Evolutionary conservation across 164 flowering plant genomes (phyloP).

Genomic region (Vitis cinerea): DNA sequence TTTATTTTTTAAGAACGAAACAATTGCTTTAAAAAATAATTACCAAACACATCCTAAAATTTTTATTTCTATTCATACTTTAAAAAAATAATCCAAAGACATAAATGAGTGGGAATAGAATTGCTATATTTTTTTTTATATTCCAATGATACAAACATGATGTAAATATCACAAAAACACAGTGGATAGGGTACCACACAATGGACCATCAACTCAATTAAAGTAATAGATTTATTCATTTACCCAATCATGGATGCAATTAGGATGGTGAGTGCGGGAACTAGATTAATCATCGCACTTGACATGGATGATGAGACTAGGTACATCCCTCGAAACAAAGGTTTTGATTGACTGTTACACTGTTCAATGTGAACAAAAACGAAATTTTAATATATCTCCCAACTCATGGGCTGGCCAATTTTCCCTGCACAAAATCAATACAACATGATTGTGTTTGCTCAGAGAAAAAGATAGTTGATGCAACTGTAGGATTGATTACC

Average conservation of each 20-base stretch:
- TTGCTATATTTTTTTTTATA: too few relatives aligned
- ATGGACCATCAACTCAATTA: background rate
- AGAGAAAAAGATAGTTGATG: constrained; percentile 13
- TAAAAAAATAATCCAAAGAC: too few relatives aligned
- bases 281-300: constrained; percentile 56
- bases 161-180: background rate
- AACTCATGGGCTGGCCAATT: constrained; percentile 1
- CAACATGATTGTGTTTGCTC: background rate
- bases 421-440: constrained; percentile 23
- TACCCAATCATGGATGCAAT: constrained; percentile 53
- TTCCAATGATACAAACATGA: too few relatives aligned
- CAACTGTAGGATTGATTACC: constrained; percentile 7
- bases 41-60: background rate
- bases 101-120: too few relatives aligned
- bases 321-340: constrained; percentile 50
- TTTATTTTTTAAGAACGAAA: too few relatives aligned
- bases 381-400: constrained; percentile 5
- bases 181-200: too few relatives aligned
- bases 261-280: constrained; percentile 69
- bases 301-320: constrained; percentile 64
- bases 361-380: constrained; percentile 20
- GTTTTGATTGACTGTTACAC: constrained; percentile 58
- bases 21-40: too few relatives aligned
- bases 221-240: background rate
- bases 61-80: too few relatives aligned